Evolutionary conservation across 1,284 basidiomycete genomes (phyloP), one percentile per base, ranked within the genome.

Genomic region (Ceratobasidium theobromae): DNA sequence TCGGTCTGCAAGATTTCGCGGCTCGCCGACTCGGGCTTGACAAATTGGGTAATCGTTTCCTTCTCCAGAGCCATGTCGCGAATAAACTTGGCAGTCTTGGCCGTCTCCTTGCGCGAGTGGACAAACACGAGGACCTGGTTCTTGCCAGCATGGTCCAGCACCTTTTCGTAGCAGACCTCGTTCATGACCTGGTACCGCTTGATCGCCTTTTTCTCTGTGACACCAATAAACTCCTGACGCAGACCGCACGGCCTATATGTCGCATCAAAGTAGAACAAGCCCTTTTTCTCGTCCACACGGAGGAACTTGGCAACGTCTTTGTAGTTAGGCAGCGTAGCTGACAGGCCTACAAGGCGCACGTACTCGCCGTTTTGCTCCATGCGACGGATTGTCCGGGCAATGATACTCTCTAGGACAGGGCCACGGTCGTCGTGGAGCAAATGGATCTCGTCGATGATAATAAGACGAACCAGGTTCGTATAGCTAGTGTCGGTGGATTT

Each of bases 201-300:
- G 83, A 99, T 98, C 0, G 97, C 97, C 79, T 98, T 99, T 83
- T 98, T 98, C 80, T 99, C 97, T 0, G 96, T 98, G 69, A 99
- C 88, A 69, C 97, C 97, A 70, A 99, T 88, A 76, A 98, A 98
- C 74, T 98, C 94, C 72, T 98, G 95, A 75, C 96, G 94, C 38
- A 99, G 86, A 1, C 89, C 92, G 74, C 96, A 98, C 9, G 97
- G 97, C 51, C 97, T 86, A 75, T 92, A 94, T 0, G 93, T 86
- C 0, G 93, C 87, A 73, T 99, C 96, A 75, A 99, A 99, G 81
- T 95, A 97, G 81, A 99, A 98, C 0, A 99, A 80, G 0, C 97
- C 96, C 75, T 92, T 93, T 60, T 86, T 85, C 66, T 89, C 86
- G 74, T 99, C 94, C 21, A 99, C 95, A 4, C 95, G 91, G 30